A percentile compares a stretch with the other conserved stretches of the same genome.
Evolutionary conservation across 129 eudicot genomes (phyloP).

Genomic region (Helianthus annuus): HanXRQr2.0-SUNRISE NC_035433.2:124532609-124533108

Average conservation of each 20-base stretch:
- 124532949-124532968: slow-evolving; percentile 87
- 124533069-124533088: slow-evolving; percentile 67
- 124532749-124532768: slow-evolving; percentile 68
- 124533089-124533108: slow-evolving; percentile 93
- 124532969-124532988: slow-evolving; percentile 82
- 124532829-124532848: slow-evolving; percentile 73
- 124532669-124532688: slow-evolving; percentile 12
- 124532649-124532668: slow-evolving; percentile 37
- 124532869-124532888: slow-evolving; percentile 94
- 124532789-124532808: slow-evolving; percentile 96
- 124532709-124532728: slow-evolving; percentile 86
- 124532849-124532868: slow-evolving; percentile 84
- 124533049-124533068: slow-evolving; percentile 79
- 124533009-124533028: slow-evolving; percentile 63
- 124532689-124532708: slow-evolving; percentile 38
- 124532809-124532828: slow-evolving; percentile 54
- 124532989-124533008: slow-evolving; percentile 86
- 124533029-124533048: slow-evolving; percentile 90
- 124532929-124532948: slow-evolving; percentile 76
- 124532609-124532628: slow-evolving; percentile 72
- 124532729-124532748: slow-evolving; percentile 65
- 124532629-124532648: slow-evolving; percentile 63
- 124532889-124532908: slow-evolving; percentile 61
- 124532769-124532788: slow-evolving; percentile 87
- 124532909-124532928: slow-evolving; percentile 69